phyloP scores from a whole-genome alignment of 441 rosid species.

The Gossypium aridum region DNA sequence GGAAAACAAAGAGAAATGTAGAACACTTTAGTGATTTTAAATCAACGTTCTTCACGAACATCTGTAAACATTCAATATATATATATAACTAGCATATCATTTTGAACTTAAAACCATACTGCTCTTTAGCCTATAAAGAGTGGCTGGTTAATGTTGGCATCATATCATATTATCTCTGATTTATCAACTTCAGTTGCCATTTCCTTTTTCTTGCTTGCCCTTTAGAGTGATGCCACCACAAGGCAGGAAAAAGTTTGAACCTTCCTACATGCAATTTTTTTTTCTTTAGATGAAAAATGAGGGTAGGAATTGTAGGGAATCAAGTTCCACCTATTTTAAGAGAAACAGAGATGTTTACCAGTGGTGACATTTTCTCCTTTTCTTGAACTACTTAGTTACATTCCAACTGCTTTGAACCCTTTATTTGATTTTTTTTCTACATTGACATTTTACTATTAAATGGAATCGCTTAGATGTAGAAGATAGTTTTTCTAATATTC shows the following conservation, averaged over 20 bases:
- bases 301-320: neutral
- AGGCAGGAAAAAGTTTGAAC: neutral
- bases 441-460: neutral
- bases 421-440: neutral
- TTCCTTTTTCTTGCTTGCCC: neutral
- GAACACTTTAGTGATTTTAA: neutral
- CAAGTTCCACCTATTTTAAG: neutral
- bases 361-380: neutral
- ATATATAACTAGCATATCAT: neutral
- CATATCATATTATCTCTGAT: neutral
- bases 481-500: neutral
- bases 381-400: neutral
- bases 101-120: neutral
- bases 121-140: neutral
- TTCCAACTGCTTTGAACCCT: neutral
- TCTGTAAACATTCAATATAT: neutral
- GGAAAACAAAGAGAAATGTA: neutral
- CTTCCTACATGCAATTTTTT: neutral
- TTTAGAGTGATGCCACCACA: neutral
- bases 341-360: neutral
- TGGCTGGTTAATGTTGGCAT: neutral
- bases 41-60: neutral
- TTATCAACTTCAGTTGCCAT: neutral
- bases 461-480: neutral
- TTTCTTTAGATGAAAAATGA: neutral